Evolutionary conservation across 2,329 filamentous ascomycete genomes (phyloP).

Genomic region (Colletotrichum sansevieriae): DNA sequence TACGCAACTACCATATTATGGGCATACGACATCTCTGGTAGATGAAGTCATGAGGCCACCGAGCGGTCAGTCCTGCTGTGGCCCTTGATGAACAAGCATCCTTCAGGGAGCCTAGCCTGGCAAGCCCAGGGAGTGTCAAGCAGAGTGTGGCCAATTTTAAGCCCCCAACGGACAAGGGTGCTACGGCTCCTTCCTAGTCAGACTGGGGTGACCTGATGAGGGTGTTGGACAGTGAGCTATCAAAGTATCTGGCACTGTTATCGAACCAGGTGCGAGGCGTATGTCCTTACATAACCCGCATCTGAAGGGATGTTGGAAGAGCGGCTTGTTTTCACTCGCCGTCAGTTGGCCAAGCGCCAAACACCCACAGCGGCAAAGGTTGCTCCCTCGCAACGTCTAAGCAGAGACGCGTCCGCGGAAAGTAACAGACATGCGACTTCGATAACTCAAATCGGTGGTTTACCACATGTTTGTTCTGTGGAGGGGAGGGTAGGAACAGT

Average conservation of each 20-base stretch:
- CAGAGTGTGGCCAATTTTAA: slow-evolving; percentile 34
- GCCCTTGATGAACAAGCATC: slow-evolving; percentile 25
- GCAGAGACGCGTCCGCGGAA: slow-evolving; percentile 17
- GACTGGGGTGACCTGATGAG: slow-evolving; percentile 19
- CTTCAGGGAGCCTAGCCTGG: slow-evolving; percentile 21
- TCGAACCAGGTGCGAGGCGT: slow-evolving; percentile 22
- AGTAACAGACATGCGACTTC: not conserved
- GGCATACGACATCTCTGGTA: slow-evolving; percentile 31
- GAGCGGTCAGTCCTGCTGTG: slow-evolving; percentile 33
- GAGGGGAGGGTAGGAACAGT: slow-evolving; percentile 4
- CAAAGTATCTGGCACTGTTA: not conserved
- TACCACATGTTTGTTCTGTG: not conserved
- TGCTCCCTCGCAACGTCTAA: slow-evolving; percentile 8
- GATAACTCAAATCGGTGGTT: too few relatives aligned
- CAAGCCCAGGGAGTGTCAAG: slow-evolving; percentile 22
- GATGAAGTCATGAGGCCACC: slow-evolving; percentile 37
- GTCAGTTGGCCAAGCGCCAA: slow-evolving; percentile 21
- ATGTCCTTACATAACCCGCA: slow-evolving; percentile 34
- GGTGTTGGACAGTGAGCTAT: not conserved
- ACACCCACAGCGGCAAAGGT: slow-evolving; percentile 31
- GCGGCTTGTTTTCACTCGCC: slow-evolving; percentile 35
- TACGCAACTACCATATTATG: slow-evolving; percentile 19
- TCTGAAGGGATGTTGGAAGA: slow-evolving; percentile 11
- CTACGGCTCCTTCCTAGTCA: slow-evolving; percentile 1
- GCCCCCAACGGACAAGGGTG: slow-evolving; percentile 36